Evolutionary conservation across 2,329 filamentous ascomycete genomes (phyloP), one percentile per base, ranked within the genome.

Genomic region (Achaetomium macrosporum): DNA sequence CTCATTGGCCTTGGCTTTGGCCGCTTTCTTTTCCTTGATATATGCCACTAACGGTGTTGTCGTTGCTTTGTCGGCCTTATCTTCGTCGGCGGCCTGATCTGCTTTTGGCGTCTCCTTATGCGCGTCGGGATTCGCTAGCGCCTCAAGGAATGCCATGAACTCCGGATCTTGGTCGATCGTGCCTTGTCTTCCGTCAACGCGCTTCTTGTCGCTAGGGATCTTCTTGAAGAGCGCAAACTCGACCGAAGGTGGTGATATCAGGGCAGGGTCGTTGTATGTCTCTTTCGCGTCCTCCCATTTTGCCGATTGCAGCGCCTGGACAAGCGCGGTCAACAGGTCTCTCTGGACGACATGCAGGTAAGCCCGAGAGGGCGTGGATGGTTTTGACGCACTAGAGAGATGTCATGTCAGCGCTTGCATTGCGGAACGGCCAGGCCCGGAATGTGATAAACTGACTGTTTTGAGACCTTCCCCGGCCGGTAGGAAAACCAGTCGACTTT

Each of bases 131-230:
- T 95, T 90, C 1, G 91, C 95, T 43, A 97, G 78, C 50, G 82
- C 87, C 67, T 95, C 88, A 8, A 99, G 78, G 67, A 97, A 99
- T 25, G 85, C 83, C 74, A 96, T 95, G 63, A 96, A 99, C 62
- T 97, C 93, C 0, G 89, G 84, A 64, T 99, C 93, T 66, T 96
- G 90, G 63, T 99, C 93, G 60, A 99, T 97, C 3, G 90, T 96
- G 49, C 92, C 93, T 67, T 96, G 89, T 13, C 91, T 84, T 49
- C 84, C 83, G 73, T 99, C 93, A 50, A 83, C 81, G 33, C 90
- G 84, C 46, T 82, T 81, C 67, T 88, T 89, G 35, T 77, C 81
- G 54, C 81, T 82, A 1, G 92, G 90, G 1, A 90, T 81, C 63
- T 91, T 91, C 60, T 89, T 88, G 71, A 91, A 95, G 1, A 87